Evolutionary conservation across 2,329 filamentous ascomycete species (phyloP), one percentile per base, ranked within the genome.

Genomic region (Chaetomiaceae sp.): DNA sequence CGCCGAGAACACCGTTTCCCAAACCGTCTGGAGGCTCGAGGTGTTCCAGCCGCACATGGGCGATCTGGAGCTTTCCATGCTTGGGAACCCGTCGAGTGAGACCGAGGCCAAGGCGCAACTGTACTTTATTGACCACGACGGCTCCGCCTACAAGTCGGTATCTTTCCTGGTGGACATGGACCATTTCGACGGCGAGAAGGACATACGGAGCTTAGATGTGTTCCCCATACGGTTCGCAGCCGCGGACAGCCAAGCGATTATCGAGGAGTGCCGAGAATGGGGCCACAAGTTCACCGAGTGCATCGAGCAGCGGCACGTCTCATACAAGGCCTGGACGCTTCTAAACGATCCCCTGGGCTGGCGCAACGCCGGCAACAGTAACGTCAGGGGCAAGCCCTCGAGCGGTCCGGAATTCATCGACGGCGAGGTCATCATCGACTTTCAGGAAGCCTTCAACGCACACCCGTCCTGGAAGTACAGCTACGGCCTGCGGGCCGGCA

Each of bases 391-490:
- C 6, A 17, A n/a, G 23, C 23, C 46, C 23, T 25, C 11, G 6
- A 38, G 17, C 23, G 22, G 23, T 25, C 34, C 36, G 3, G 46
- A 48, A 12, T 33, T 31, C 14, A 48, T 23, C 14, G 46, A 48
- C 19, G 46, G 46, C 15, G 46, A 48, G 7, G 46, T 48, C 25
- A 48, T 48, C 7, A 48, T 48, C 19, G 46, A 48, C 20, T 48
- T 48, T 4, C 23, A 31, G 19, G 46, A 48, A 23, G 37, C 14
- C 12, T 48, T 31, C 36, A 48, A 48, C 25, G 34, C 46, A 6
- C 23, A 48, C 9, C 46, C 46, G 34, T 15, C n/a, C 15, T 48
- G 27, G 34, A 48, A 48, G 29, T 48, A 31, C 45, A 20, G n/a
- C n/a, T 38, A 47, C 34, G 45, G 45, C 8, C 23, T 47, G 8